A percentile compares a stretch with the other conserved stretches of the same genome.
phyloP scores from a whole-genome alignment of 2,329 filamentous ascomycete genomes.

The Fusarium guadeloupense region DNA sequence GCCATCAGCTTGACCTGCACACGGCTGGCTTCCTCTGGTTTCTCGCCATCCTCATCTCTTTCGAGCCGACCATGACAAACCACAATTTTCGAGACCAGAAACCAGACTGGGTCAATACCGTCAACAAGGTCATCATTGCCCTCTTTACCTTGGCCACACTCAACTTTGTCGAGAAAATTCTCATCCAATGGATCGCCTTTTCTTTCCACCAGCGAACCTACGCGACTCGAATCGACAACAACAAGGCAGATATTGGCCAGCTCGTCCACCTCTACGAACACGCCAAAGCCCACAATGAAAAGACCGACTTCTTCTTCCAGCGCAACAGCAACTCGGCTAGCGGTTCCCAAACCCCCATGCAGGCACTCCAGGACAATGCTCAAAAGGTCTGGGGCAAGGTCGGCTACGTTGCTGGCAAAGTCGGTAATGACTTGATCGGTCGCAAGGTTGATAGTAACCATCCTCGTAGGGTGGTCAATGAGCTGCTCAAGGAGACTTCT shows the following conservation, averaged over 20 bases:
- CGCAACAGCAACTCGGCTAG: constrained; percentile 54
- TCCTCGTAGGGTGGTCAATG: constrained; percentile 83
- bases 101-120: constrained; percentile 76
- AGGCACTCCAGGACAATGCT: constrained; percentile 77
- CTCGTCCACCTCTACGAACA: constrained; percentile 70
- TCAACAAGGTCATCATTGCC: constrained; percentile 87
- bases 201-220: constrained; percentile 94
- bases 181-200: constrained; percentile 94
- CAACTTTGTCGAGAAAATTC: constrained; percentile 90
- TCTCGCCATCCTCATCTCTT: constrained; percentile 85
- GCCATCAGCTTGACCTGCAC: constrained; percentile 84
- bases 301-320: constrained; percentile 61
- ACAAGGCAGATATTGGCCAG: constrained; percentile 84
- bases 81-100: constrained; percentile 51
- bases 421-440: constrained; percentile 93
- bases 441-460: constrained; percentile 76
- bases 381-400: constrained; percentile 80
- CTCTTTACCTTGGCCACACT: constrained; percentile 82
- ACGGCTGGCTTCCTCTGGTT: constrained; percentile 92
- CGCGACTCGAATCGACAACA: constrained; percentile 87
- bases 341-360: constrained; percentile 78
- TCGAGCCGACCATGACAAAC: constrained; percentile 79
- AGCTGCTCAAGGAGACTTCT: constrained; percentile 75
- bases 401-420: constrained; percentile 83
- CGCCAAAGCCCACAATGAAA: constrained; percentile 76